Percentiles rank a stretch among this genome's conserved stretches.
Evolutionary conservation across 176 grass and related monocot species (phyloP).

Genomic region (Pharus latifolius): DNA sequence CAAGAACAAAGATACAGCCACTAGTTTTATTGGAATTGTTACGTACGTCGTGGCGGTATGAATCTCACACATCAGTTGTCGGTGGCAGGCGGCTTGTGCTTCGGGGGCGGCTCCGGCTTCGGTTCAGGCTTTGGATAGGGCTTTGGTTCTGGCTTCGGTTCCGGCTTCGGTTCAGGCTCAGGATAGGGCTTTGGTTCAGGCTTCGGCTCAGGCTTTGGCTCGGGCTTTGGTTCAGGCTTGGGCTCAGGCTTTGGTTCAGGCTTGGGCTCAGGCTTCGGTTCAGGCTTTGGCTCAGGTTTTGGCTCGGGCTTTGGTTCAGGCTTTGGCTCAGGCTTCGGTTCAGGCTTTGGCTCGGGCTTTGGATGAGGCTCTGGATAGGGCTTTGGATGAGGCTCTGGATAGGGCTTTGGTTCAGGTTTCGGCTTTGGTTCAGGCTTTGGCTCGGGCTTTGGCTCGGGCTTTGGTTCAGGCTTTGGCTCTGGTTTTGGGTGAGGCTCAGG

Average conservation of each 20-base stretch:
- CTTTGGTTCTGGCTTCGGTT: accelerated
- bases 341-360: neutral
- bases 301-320: neutral
- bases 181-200: neutral
- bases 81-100: neutral
- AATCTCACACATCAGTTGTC: too few species aligned
- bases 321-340: neutral
- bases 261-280: accelerated
- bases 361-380: neutral
- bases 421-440: neutral
- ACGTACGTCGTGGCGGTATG: too few species aligned
- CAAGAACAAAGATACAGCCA: too few species aligned
- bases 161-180: accelerated
- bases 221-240: accelerated
- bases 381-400: neutral
- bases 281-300: neutral
- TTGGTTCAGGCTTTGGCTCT: neutral
- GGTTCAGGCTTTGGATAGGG: neutral
- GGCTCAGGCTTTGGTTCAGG: neutral
- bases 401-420: neutral
- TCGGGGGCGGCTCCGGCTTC: neutral
- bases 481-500: neutral
- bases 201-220: neutral
- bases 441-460: neutral
- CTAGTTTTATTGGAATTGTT: too few species aligned